Base-by-base conservation (phyloP, 495 filamentous ascomycete genomes). In the Annulohypoxylon maeteangense region DNA sequence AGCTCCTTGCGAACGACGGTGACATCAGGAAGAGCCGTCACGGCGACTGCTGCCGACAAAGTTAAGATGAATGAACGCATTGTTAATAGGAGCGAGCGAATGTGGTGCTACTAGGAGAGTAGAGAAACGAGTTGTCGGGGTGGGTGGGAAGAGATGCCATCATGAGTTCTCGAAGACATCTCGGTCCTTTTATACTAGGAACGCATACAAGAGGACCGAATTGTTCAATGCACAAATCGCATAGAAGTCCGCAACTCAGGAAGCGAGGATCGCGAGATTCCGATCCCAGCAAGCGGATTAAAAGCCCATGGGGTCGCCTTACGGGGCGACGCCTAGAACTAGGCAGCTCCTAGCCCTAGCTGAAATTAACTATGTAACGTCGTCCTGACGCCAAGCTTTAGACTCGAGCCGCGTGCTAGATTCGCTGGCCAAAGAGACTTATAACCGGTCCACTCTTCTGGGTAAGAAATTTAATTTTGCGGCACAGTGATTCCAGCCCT, bases 1-100 rank as follows among this genome's bases (percentile, higher is more conserved):
- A 45, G 31, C 22, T 80, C 77, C 70, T 70, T 69, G 0, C 55
- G 66, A 20, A 74, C 66, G 0, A 65, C 61, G 20, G 45, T 59
- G 25, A 74, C 8, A 5, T 74, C 11, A 18, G 71, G 71, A 25
- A 74, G 42, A 7, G 66, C 71, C 4, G 16, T n/a, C 50, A 66
- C 66, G 23, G 56, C 53, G 25, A 42, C 51, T 3, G 56, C 71
- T 36, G 32, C 40, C 40, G 70, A 20, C 14, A 74, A 55, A 1
- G 61, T 53, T 22, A 60, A 2, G 29, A 68, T 20, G 12, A 66
- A 34, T 25, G 58, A 60, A 14, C 6, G 29, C 69, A 72, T 72
- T 29, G 5, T 64, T 64, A 48, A 29, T 8, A 12, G 6, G 4
- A 40, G 27, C 27, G 32, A 40, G 16, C 3, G 29, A 62, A 50